Evolutionary conservation across 371 early-diverging fungal genomes (phyloP), one percentile per base, ranked within the genome.

Genomic region (Coemansia linderi): DNA sequence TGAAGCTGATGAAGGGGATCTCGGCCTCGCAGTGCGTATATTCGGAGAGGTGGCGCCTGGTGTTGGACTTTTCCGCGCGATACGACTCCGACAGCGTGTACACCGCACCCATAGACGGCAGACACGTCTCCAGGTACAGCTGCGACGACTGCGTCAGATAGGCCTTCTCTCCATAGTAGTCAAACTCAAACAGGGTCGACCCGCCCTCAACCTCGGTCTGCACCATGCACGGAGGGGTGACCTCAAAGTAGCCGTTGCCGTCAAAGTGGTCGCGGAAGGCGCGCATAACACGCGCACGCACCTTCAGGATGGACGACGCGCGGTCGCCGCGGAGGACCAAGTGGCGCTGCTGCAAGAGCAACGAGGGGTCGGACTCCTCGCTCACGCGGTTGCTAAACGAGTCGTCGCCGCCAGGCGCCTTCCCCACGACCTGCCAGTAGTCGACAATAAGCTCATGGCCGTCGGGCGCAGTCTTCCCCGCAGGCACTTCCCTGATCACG

Each of bases 201-300:
- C 99, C 99, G 72, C 99, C 99, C 86, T 99, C 99, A 27, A 99
- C 99, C 83, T 99, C 99, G 56, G 99, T 99, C 85, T 99, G 99
- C n/a, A 99, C 99, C 92, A 99, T 93, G 76, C 95, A 92, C 24
- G 99, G 99, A 31, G 99, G 99, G 9, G 95, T 99, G 37, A 99
- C 93, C 85, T 99, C 99, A 63, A 86, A 87, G 79, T 94, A 93
- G 10, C 89, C 88, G 40, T 87, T 86, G 56, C 82, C 71, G 46
- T 94, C 91, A 82, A 96, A 99, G 86, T 93, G 94, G 66, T 92
- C 93, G 81, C 99, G 93, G 90, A 99, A 96, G 8, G 93, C 91
- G 62, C 90, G 90, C 84, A 99, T 84, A 13, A 97, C 87, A 50
- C 91, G 81, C 41, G 95, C 87, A 66, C 99, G 89, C 48, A 96